Percentiles rank a stretch among this genome's conserved stretches.
Conservation (phyloP, 2,329 filamentous ascomycete species). For the Pseudogymnoascus pannorum region DNA sequence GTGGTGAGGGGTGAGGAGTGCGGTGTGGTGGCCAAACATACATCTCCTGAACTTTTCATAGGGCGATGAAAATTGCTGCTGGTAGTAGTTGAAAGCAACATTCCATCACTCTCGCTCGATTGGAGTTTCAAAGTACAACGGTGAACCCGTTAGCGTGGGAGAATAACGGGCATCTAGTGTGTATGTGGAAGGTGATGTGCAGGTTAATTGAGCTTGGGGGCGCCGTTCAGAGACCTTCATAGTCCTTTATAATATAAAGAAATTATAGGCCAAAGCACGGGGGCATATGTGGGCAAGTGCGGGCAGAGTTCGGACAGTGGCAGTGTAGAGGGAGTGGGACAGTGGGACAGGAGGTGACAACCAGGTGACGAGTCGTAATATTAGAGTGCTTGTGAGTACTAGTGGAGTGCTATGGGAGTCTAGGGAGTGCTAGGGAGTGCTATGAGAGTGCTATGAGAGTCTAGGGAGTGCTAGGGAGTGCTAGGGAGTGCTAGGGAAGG, state of each 20-base stretch:
- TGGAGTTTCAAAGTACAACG: conserved; percentile 5
- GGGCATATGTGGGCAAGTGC: background rate
- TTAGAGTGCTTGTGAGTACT: too few species aligned
- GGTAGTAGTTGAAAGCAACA: background rate
- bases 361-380: background rate
- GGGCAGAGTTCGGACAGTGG: conserved; percentile 17
- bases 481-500: background rate
- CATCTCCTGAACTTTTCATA: background rate
- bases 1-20: background rate
- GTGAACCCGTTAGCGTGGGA: background rate
- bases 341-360: too few species aligned
- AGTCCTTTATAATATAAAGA: conserved; percentile 6
- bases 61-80: background rate
- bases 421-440: too few species aligned
- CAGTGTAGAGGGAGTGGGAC: conserved; percentile 14
- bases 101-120: conserved; percentile 3
- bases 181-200: conserved; percentile 1
- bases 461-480: too few species aligned
- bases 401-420: too few species aligned
- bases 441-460: too few species aligned
- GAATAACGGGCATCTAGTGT: conserved; percentile 5
- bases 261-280: conserved; percentile 3
- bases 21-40: background rate
- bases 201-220: conserved; percentile 1
- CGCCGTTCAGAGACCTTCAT: conserved; percentile 2